A percentile compares a stretch with the other conserved stretches of the same genome.
Conservation (phyloP, 2,329 filamentous ascomycete species). For the Monilinia vaccinii-corymbosi region DNA sequence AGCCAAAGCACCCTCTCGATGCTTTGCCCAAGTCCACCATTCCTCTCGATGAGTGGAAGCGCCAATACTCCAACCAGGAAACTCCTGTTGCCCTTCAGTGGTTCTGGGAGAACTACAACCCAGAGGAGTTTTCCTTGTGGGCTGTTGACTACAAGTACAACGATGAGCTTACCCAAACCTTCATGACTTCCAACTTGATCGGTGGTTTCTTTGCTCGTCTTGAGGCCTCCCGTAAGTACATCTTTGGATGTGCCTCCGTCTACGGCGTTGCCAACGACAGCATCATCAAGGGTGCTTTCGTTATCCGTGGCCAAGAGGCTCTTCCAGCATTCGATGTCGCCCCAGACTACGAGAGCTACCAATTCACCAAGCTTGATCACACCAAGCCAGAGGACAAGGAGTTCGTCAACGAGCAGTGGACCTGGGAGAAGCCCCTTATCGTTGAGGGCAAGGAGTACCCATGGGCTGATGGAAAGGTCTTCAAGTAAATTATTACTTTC, state of each 20-base stretch:
- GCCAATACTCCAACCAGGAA: constrained; percentile 95
- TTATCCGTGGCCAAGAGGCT: constrained; percentile 86
- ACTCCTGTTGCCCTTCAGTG: constrained; percentile 79
- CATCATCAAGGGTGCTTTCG: constrained; percentile 84
- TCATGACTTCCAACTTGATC: constrained; percentile 99
- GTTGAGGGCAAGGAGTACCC: constrained; percentile 81
- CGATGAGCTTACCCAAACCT: constrained; percentile 89
- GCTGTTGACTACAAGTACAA: constrained; percentile 98
- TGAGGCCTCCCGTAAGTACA: constrained; percentile 94
- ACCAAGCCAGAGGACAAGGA: constrained; percentile 75
- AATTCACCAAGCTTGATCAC: constrained; percentile 92
- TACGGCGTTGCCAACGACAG: constrained; percentile 85
- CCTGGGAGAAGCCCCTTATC: constrained; percentile 77
- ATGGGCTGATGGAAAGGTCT: constrained; percentile 91
- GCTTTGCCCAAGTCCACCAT: constrained; percentile 70
- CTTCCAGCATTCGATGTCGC: constrained; percentile 88
- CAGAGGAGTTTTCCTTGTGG: constrained; percentile 95
- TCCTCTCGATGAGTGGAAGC: constrained; percentile 95
- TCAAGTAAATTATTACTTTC: constrained; percentile 64
- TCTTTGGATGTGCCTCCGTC: constrained; percentile 86
- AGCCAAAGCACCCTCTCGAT: constrained; percentile 95
- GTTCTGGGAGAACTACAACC: constrained; percentile 96
- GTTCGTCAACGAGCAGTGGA: constrained; percentile 81
- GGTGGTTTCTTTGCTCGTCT: constrained; percentile 97
- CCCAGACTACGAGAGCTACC: constrained; percentile 94